Percentiles rank a stretch among this genome's conserved stretches.
Conservation (phyloP, 2,329 filamentous ascomycete genomes). For the Exophiala sp. region DNA sequence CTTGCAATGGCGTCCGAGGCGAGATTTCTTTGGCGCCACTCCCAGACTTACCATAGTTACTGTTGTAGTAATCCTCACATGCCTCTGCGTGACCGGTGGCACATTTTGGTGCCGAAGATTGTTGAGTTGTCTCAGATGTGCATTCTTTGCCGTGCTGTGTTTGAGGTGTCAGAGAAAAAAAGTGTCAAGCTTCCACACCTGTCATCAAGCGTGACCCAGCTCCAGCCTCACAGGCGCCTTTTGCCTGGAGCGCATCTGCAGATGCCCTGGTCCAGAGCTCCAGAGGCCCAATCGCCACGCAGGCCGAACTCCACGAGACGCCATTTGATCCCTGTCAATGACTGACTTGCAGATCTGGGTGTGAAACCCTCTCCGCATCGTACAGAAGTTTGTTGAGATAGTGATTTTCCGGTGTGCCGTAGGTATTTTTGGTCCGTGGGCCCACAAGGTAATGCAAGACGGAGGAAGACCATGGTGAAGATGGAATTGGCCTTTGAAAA, state of each 20-base stretch:
- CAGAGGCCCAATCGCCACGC: background rate
- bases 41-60: background rate
- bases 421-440: background rate
- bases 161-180: slow-evolving; percentile 3
- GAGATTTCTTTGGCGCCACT: slow-evolving; percentile 14
- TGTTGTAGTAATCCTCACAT: background rate
- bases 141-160: slow-evolving; percentile 9
- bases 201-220: too few relatives aligned
- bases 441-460: too few relatives aligned
- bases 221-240: background rate
- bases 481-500: too few relatives aligned
- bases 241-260: background rate
- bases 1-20: slow-evolving; percentile 1
- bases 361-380: background rate
- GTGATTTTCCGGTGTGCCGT: background rate
- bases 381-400: background rate
- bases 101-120: slow-evolving; percentile 3
- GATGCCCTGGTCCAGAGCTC: background rate
- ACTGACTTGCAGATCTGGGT: background rate
- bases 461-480: too few relatives aligned
- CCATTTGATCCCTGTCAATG: background rate
- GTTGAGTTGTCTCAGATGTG: slow-evolving; percentile 24
- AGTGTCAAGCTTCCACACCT: background rate
- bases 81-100: slow-evolving; percentile 11
- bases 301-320: background rate